A percentile compares a stretch with the other conserved stretches of the same genome.
Conservation (phyloP, 1,284 basidiomycete genomes). For the Fomitopsis pinicola region DNA sequence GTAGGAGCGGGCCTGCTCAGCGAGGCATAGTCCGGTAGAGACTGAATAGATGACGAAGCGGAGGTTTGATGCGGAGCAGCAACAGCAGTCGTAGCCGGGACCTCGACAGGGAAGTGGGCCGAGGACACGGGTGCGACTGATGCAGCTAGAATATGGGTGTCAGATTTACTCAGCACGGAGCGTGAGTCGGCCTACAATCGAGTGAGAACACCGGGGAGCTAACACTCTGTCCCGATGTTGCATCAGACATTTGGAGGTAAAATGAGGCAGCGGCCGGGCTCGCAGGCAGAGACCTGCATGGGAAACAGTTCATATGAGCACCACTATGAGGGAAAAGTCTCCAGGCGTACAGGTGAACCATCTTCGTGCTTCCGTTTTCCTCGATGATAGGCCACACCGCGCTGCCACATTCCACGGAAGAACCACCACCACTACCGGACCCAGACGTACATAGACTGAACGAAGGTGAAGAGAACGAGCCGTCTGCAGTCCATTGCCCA, state of each 20-base stretch:
- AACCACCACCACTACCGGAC: background rate
- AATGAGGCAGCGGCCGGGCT: conserved; percentile 24
- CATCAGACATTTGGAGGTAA: conserved; percentile 37
- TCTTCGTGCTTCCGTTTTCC: background rate
- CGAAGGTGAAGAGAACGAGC: conserved; percentile 22
- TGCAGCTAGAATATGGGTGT: background rate
- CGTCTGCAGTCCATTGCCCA: conserved; percentile 24
- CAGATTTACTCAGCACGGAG: background rate
- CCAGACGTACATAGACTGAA: conserved; percentile 22
- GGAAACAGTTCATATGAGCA: conserved; percentile 20
- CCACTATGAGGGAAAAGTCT: background rate
- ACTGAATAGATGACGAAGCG: conserved; percentile 9
- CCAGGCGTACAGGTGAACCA: background rate
- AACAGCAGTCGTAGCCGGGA: conserved; percentile 1
- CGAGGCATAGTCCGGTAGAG: conserved; percentile 22
- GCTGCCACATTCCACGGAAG: background rate
- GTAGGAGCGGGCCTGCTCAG: conserved; percentile 30
- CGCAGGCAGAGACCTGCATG: conserved; percentile 30
- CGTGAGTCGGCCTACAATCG: conserved; percentile 24
- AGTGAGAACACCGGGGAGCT: conserved; percentile 40
- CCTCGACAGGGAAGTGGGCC: conserved; percentile 7
- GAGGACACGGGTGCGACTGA: background rate
- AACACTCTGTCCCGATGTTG: conserved; percentile 29
- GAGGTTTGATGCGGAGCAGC: conserved; percentile 2
- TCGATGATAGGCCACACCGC: background rate